These are phyloP conservation scores for Trichoderma pleuroti DNA, from an alignment of 2,329 filamentous ascomycete genomes.

Conservation along the genomic window DNA sequence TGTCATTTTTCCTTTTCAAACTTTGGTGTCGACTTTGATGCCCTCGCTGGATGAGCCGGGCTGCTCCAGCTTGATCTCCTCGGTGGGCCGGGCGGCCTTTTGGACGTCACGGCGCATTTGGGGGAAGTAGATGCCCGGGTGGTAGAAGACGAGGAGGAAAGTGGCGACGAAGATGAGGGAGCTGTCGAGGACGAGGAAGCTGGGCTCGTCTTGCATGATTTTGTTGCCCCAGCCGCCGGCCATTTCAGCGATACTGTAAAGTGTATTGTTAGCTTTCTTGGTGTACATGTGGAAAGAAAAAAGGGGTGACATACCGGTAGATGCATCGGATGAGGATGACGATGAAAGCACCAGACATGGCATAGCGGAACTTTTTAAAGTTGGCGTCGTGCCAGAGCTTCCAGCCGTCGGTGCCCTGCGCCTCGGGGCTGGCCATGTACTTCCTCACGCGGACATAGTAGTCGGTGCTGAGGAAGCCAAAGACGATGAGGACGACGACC, in stretches of 20 bases:
- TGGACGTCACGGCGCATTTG: conserved; percentile 42
- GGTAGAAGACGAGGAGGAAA: conserved; percentile 48
- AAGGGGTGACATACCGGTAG: conserved; percentile 43
- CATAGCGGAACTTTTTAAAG: conserved; percentile 44
- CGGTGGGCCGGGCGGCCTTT: conserved; percentile 14
- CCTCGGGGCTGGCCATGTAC: conserved; percentile 36
- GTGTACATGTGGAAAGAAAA: not conserved
- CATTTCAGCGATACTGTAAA: conserved; percentile 57
- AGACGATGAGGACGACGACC: conserved; percentile 47
- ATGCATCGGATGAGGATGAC: conserved; percentile 51
- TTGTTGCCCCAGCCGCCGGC: conserved; percentile 60
- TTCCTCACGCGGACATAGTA: conserved; percentile 43
- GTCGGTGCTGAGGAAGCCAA: conserved; percentile 43
- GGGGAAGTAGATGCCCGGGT: conserved; percentile 54
- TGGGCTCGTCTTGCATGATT: conserved; percentile 60
- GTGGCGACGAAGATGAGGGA: conserved; percentile 50
- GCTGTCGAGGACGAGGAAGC: conserved; percentile 56
- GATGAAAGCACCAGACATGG: conserved; percentile 43
- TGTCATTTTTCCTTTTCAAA: not conserved
- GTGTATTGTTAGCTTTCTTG: not conserved
- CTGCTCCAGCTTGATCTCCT: conserved; percentile 26
- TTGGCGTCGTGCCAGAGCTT: conserved; percentile 42
- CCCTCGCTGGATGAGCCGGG: conserved; percentile 30
- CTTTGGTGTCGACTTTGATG: conserved; percentile 9
- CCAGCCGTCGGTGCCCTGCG: conserved; percentile 27